Percentiles rank a stretch among this genome's conserved stretches.
Evolutionary conservation across 306 rosid species (phyloP).

Genomic region (Dryas octopetala): DNA sequence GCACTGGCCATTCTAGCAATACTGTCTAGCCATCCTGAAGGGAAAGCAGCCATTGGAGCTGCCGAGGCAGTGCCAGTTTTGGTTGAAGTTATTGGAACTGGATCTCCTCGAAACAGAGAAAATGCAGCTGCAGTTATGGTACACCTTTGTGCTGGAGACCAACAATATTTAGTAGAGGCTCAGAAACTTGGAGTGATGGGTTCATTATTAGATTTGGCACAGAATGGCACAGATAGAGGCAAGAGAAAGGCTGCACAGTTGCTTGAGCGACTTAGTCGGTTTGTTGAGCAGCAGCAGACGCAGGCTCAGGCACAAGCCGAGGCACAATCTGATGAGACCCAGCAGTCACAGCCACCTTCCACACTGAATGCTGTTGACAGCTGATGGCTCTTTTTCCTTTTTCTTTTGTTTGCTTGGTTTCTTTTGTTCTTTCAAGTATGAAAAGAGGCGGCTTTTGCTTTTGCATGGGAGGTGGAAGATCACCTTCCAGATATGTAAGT

Average conservation of each 20-base stretch:
- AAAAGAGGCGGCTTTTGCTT: slow-evolving; percentile 46
- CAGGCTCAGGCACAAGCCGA: slow-evolving; percentile 48
- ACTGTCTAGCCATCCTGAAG: slow-evolving; percentile 87
- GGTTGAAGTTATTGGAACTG: slow-evolving; percentile 76
- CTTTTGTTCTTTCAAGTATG: slow-evolving; percentile 39
- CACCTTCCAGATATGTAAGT: slow-evolving; percentile 65
- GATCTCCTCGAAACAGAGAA: slow-evolving; percentile 95
- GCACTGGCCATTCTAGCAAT: slow-evolving; percentile 95
- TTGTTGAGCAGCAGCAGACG: slow-evolving; percentile 57
- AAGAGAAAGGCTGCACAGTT: slow-evolving; percentile 90
- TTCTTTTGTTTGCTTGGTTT: slow-evolving; percentile 31
- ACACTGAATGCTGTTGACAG: slow-evolving; percentile 37
- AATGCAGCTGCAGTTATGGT: slow-evolving; percentile 93
- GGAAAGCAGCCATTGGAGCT: slow-evolving; percentile 76
- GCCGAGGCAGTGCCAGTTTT: slow-evolving; percentile 84
- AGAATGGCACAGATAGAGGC: slow-evolving; percentile 88
- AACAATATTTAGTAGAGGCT: slow-evolving; percentile 67
- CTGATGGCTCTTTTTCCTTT: slow-evolving; percentile 40
- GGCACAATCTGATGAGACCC: slow-evolving; percentile 42
- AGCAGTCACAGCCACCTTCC: slow-evolving; percentile 41
- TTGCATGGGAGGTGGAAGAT: slow-evolving; percentile 80
- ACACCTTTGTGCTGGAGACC: slow-evolving; percentile 86
- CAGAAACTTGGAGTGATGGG: slow-evolving; percentile 64
- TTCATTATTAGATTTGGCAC: slow-evolving; percentile 71
- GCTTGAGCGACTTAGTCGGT: slow-evolving; percentile 76